Evolutionary conservation across 225 moss, liverwort and hornwort genomes (phyloP).

Genomic region (Thuidium tamariscinum): DNA sequence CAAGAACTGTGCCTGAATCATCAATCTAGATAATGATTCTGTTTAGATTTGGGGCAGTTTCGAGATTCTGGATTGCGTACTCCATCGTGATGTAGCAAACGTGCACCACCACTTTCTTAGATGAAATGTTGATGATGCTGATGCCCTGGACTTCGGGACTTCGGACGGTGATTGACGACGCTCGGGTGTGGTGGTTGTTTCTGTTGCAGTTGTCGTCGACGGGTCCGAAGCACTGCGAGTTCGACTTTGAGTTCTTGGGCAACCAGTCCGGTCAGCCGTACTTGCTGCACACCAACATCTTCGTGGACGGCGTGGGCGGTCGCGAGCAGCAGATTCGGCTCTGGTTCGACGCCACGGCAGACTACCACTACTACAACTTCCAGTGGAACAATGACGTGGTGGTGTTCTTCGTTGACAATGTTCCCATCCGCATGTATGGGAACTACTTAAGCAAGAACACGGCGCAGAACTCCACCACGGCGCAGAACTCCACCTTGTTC

Average conservation of each 20-base stretch:
- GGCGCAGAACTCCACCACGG: not conserved
- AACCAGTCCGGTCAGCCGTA: constrained; percentile 26
- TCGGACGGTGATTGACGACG: not conserved
- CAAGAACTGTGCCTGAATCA: not conserved
- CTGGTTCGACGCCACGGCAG: constrained; percentile 32
- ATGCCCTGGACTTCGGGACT: not conserved
- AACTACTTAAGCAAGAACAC: constrained; percentile 9
- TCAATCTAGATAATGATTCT: no score
- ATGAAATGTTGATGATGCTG: not conserved
- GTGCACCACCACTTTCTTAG: no score
- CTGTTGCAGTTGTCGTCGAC: constrained; percentile 1
- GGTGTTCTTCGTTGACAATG: constrained; percentile 44
- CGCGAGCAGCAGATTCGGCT: constrained; percentile 25
- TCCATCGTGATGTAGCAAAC: no score
- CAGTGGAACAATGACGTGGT: constrained; percentile 24
- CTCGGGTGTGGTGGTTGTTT: not conserved
- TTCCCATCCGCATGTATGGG: constrained; percentile 45
- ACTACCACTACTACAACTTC: constrained; percentile 34
- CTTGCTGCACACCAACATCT: constrained; percentile 43
- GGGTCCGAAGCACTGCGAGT: constrained; percentile 18
- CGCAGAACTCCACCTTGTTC: not conserved
- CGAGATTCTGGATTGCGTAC: no score
- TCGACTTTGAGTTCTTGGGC: constrained; percentile 46
- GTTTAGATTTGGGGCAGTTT: no score
- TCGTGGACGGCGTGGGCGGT: constrained; percentile 9